Base-by-base conservation (phyloP, 495 filamentous ascomycete genomes). In the Cladorrhinum samala region DNA sequence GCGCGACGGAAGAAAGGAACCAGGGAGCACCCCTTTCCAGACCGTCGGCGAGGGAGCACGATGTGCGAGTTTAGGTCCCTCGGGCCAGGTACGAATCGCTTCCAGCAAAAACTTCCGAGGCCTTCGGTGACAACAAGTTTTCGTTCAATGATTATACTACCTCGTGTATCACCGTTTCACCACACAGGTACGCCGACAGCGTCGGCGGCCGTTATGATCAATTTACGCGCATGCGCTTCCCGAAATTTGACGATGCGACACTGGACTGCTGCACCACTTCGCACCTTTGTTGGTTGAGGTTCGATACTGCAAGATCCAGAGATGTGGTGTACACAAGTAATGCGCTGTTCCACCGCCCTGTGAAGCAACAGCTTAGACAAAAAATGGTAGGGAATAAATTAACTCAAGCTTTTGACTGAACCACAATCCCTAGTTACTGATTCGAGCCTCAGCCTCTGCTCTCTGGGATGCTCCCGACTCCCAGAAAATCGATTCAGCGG, bases 301-400 rank as follows among this genome's bases (percentile, higher is more conserved):
- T 41, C 39, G 39, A 41, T 41, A 18, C 39, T 41, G 39, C 39
- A 14, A 41, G 39, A 41, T 41, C 39, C 39, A 41, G 39, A 41
- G n/a, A 14, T 9, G 8, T 41, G 13, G 13, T n/a, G n/a, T n/a
- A 18, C 17, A 18, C 11, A 6, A 18, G 13, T 4, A 8, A 41
- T 41, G 13, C 17, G 39, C 4, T 41, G 11, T 14, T 6, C 7
- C n/a, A 14, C 11, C 27, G 27, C 27, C 27, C 27, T 33, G 27
- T 11, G 27, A 33, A 11, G 27, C 27, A 33, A 33, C n/a, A n/a
- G n/a, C n/a, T n/a, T n/a, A n/a, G n/a, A n/a, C n/a, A n/a, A n/a
- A n/a, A n/a, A n/a, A n/a, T n/a, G n/a, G n/a, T n/a, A n/a, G n/a
- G n/a, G n/a, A n/a, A n/a, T n/a, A n/a, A n/a, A n/a, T n/a, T n/a